These are phyloP conservation scores for Hypoxylon sp. DNA, from an alignment of 2,329 filamentous ascomycete genomes.

Conservation along the genomic window DNA sequence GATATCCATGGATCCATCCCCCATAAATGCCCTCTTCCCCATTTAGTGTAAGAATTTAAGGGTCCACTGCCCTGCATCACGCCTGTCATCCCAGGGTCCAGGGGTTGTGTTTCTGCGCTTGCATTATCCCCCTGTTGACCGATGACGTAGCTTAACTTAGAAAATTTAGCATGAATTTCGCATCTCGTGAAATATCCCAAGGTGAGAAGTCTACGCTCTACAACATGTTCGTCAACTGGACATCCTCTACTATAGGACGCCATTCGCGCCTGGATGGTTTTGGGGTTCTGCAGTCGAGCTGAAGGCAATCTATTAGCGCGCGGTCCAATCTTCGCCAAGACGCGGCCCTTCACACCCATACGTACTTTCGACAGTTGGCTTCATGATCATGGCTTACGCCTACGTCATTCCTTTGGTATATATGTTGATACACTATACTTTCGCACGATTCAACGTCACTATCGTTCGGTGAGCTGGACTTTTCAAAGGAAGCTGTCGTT, in stretches of 20 bases:
- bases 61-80: conserved; percentile 35
- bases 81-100: conserved; percentile 29
- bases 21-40: conserved; percentile 13
- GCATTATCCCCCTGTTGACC: not conserved
- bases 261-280: not conserved
- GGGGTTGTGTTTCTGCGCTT: conserved; percentile 16
- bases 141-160: conserved; percentile 31
- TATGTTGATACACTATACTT: conserved; percentile 21
- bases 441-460: conserved; percentile 23
- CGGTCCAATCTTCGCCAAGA: conserved; percentile 8
- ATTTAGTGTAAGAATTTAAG: conserved; percentile 22
- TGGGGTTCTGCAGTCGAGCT: conserved; percentile 30
- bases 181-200: not conserved
- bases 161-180: not conserved
- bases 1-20: conserved; percentile 36
- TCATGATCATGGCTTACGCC: conserved; percentile 17
- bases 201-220: conserved; percentile 25
- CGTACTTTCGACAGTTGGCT: conserved; percentile 14
- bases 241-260: not conserved
- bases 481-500: conserved; percentile 8
- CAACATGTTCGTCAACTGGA: not conserved
- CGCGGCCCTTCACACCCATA: conserved; percentile 7
- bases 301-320: not conserved
- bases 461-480: conserved; percentile 36
- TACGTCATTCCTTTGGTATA: conserved; percentile 33